These are phyloP conservation scores for Clitopilus passeckerianus DNA, from an alignment of 768 basidiomycete species.

Conservation along the genomic window DNA sequence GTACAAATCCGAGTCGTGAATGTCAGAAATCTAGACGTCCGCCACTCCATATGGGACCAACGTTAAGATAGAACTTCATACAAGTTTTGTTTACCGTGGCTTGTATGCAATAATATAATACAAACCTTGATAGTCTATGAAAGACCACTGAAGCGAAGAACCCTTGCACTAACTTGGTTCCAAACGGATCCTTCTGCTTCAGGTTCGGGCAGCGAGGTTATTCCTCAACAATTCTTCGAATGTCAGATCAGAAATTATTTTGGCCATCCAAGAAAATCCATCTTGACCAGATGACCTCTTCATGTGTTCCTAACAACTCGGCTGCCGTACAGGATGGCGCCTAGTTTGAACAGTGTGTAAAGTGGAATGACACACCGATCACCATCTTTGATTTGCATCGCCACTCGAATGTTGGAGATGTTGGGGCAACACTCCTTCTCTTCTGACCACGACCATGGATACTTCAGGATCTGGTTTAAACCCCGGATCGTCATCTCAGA, in stretches of 20 bases:
- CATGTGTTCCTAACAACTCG: constrained; percentile 1
- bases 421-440: not conserved
- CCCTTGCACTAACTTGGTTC: not conserved
- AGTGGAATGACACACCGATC: not conserved
- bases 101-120: not conserved
- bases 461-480: not conserved
- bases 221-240: not conserved
- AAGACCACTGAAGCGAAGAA: too few species aligned
- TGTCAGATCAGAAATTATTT: not conserved
- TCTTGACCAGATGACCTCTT: not conserved
- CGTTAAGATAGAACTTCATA: not conserved
- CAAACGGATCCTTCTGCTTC: not conserved
- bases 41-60: not conserved
- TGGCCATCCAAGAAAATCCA: not conserved
- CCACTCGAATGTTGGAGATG: constrained; percentile 1
- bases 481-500: constrained; percentile 2
- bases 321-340: not conserved
- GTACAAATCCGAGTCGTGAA: not conserved
- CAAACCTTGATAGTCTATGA: not conserved
- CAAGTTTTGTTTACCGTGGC: too few species aligned
- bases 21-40: not conserved
- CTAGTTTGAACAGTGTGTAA: not conserved
- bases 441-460: not conserved
- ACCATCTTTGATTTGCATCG: not conserved
- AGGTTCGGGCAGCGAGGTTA: not conserved